These are phyloP conservation scores for Oidium heveae DNA, from an alignment of 2,329 filamentous ascomycete genomes.

Conservation along the genomic window DNA sequence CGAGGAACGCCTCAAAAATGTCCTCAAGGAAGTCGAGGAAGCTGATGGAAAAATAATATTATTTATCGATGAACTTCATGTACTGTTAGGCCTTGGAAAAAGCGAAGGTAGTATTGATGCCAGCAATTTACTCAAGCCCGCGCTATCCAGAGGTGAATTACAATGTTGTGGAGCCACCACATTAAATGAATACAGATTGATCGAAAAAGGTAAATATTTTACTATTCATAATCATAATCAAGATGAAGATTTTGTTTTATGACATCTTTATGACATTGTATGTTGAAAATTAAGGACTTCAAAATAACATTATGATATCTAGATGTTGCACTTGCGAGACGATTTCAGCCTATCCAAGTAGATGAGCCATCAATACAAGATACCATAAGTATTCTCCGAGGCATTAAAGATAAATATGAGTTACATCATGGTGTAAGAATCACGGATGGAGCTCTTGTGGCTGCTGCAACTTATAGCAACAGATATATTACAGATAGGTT, in stretches of 20 bases:
- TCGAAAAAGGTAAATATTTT: constrained; percentile 39
- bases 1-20: constrained; percentile 75
- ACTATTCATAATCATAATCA: neutral
- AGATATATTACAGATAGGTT: constrained; percentile 94
- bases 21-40: constrained; percentile 66
- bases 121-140: constrained; percentile 81
- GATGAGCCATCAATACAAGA: constrained; percentile 76
- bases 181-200: constrained; percentile 68
- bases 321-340: constrained; percentile 70
- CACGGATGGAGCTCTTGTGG: constrained; percentile 73
- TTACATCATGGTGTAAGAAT: constrained; percentile 87
- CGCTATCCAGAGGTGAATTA: constrained; percentile 72
- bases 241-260: neutral
- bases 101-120: constrained; percentile 92
- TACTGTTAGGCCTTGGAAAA: constrained; percentile 73
- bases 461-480: constrained; percentile 77
- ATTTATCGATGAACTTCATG: constrained; percentile 89
- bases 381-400: constrained; percentile 82
- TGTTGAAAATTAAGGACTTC: neutral
- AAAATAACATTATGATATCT: neutral
- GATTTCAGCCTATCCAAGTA: constrained; percentile 89
- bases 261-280: too few relatives aligned
- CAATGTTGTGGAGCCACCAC: constrained; percentile 94
- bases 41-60: constrained; percentile 76
- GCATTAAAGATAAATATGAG: constrained; percentile 94